phyloP scores from a whole-genome alignment of 2,329 filamentous ascomycete species.

The Lecanoromycetidae sp. region DNA sequence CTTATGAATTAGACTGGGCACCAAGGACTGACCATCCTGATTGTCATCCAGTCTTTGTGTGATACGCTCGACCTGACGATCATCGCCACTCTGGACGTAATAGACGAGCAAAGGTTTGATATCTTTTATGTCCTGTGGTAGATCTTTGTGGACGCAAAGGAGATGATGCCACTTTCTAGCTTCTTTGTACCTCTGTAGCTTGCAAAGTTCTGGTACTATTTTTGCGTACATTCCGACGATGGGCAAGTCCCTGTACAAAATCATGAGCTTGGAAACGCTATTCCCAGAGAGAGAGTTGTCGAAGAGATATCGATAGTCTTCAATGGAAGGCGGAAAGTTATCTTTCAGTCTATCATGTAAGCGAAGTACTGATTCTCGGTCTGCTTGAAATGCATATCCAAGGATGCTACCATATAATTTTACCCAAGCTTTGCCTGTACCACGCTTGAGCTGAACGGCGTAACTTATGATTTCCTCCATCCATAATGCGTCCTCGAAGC shows the following conservation, averaged over 20 bases:
- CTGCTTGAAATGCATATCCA: slow-evolving; percentile 26
- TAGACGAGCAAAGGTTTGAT: slow-evolving; percentile 20
- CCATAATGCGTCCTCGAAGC: slow-evolving; percentile 25
- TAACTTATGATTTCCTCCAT: slow-evolving; percentile 27
- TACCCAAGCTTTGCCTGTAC: slow-evolving; percentile 26
- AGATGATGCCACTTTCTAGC: slow-evolving; percentile 38
- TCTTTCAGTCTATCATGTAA: slow-evolving; percentile 30
- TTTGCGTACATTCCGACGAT: slow-evolving; percentile 33
- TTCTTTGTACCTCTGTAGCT: slow-evolving; percentile 26
- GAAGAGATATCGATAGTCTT: slow-evolving; percentile 13
- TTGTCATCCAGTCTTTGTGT: background rate
- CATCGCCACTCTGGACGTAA: background rate
- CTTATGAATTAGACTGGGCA: background rate
- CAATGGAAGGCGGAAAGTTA: slow-evolving; percentile 22
- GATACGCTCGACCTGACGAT: background rate
- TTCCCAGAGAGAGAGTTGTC: slow-evolving; percentile 23
- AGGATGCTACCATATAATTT: slow-evolving; percentile 36
- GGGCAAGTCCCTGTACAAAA: slow-evolving; percentile 30
- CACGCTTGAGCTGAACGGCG: slow-evolving; percentile 30
- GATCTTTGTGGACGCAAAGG: slow-evolving; percentile 31
- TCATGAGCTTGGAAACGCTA: slow-evolving; percentile 26
- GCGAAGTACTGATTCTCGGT: slow-evolving; percentile 24
- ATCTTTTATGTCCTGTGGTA: slow-evolving; percentile 29
- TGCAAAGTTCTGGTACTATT: slow-evolving; percentile 32
- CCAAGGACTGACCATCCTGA: background rate